Evolutionary conservation across 495 filamentous ascomycete genomes (phyloP), one percentile per base, ranked within the genome.

Genomic region (Aspergillus egyptiacus): DNA sequence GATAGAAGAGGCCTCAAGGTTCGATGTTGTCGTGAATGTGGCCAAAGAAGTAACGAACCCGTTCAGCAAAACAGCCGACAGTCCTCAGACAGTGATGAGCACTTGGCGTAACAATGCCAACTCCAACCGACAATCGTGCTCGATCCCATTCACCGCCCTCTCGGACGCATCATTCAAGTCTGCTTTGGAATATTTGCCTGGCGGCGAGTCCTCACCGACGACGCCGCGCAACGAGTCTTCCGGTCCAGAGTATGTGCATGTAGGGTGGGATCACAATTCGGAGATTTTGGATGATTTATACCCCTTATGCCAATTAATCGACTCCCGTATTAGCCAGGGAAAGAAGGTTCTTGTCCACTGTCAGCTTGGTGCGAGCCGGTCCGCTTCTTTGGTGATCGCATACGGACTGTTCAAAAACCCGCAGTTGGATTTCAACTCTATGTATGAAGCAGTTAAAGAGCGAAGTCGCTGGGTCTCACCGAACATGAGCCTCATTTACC

Each of bases 401-500:
- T 98, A 97, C 61, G 91, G 91, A 19, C 72, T 98, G 42, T 97
- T 89, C 67, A 93, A 89, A 62, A 88, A 96, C 55, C 88, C 87
- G 6, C 75, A 84, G 17, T 63, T 94, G 54, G 87, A 80, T 51
- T 93, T 97, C 46, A 95, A 96, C 61, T 87, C 95, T 40, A 90
- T 91, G 46, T 98, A 98, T 60, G 80, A 90, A 61, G 76, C 83
- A 4, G 94, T 95, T 17, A 96, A 98, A 65, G 75, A 75, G 34
- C 85, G 87, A 60, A 96, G 91, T 61, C 81, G 79, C 54, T 98
- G 93, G 93, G 95, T 98, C 45, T 91, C 90, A 11, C 93, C 93
- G 1, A 98, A 98, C 62, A 98, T 98, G 93, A 89, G 87, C 54
- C 72, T 98, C 30, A 96, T 98, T 65, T 97, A 96, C 69, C 91